These are phyloP conservation scores for Alnus glutinosa DNA, from an alignment of 306 rosid genomes.

Conservation along the genomic window DNA sequence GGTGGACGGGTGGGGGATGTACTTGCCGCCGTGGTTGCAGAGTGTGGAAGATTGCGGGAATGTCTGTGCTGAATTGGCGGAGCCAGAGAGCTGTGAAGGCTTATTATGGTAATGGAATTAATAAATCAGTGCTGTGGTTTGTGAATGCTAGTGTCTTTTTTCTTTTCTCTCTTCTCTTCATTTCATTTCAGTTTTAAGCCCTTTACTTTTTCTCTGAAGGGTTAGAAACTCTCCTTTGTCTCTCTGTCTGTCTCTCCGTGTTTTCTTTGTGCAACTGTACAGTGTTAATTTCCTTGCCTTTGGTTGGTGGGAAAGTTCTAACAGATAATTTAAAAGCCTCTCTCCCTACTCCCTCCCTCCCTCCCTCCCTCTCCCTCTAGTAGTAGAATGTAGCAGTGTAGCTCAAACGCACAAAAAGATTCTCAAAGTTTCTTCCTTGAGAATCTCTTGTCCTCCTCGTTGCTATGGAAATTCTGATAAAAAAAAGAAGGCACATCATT, in stretches of 20 bases:
- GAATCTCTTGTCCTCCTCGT: neutral
- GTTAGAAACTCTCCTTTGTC: slow-evolving; percentile 17
- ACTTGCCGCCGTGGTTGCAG: slow-evolving; percentile 63
- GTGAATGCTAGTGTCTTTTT: slow-evolving; percentile 12
- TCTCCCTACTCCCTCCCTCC: neutral
- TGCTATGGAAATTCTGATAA: neutral
- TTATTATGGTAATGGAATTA: slow-evolving; percentile 50
- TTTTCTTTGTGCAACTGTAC: slow-evolving; percentile 28
- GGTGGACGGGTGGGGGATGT: slow-evolving; percentile 52
- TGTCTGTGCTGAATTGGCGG: slow-evolving; percentile 22
- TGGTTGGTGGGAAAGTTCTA: slow-evolving; percentile 5
- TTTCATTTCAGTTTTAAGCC: slow-evolving; percentile 17
- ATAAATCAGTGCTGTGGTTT: neutral
- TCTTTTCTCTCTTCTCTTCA: neutral
- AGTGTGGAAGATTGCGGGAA: slow-evolving; percentile 38
- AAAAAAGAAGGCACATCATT: neutral
- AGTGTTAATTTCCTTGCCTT: slow-evolving; percentile 23
- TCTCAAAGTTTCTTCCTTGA: neutral
- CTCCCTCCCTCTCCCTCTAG: neutral
- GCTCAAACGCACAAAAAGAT: neutral
- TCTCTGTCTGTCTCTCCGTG: slow-evolving; percentile 2
- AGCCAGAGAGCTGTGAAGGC: slow-evolving; percentile 35
- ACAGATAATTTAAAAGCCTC: too few relatives aligned
- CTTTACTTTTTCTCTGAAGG: slow-evolving; percentile 48
- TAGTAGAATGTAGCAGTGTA: neutral